Percentiles rank a stretch among this genome's conserved stretches.
These are phyloP conservation scores for Aspergillus viridinutans DNA, from an alignment of 2,329 filamentous ascomycete genomes.

Conservation along the genomic window DNA sequence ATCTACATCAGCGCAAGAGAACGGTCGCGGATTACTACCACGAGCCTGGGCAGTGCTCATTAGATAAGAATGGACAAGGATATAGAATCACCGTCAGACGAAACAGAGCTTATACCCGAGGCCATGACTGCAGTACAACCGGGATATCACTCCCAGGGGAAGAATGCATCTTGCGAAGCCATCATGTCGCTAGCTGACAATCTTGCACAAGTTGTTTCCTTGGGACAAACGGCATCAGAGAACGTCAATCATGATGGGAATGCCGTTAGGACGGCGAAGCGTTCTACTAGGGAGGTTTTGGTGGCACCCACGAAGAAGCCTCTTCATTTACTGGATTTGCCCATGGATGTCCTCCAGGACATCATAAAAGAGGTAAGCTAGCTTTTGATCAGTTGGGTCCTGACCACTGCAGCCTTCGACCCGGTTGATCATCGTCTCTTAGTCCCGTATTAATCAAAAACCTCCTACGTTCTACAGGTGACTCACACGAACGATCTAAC, in stretches of 20 bases:
- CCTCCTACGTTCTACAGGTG: slow-evolving; percentile 49
- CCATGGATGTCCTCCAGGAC: slow-evolving; percentile 71
- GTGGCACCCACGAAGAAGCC: slow-evolving; percentile 42
- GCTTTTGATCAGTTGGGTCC: no score
- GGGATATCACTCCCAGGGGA: slow-evolving; percentile 11
- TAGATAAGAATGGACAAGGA: slow-evolving; percentile 17
- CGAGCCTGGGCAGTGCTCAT: neutral
- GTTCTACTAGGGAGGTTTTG: neutral
- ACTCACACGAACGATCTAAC: slow-evolving; percentile 79
- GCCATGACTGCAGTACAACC: slow-evolving; percentile 12
- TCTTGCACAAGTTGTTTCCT: neutral
- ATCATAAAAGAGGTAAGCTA: slow-evolving; percentile 68
- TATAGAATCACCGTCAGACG: slow-evolving; percentile 23
- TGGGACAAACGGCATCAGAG: neutral
- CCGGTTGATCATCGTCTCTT: no score
- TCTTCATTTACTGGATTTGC: slow-evolving; percentile 67
- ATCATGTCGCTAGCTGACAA: neutral
- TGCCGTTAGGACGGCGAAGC: neutral
- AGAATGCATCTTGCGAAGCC: slow-evolving; percentile 6
- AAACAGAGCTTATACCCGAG: slow-evolving; percentile 26
- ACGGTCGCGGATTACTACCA: no score
- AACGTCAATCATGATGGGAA: neutral
- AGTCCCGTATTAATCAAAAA: neutral
- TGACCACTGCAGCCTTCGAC: no score
- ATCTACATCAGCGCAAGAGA: neutral